Evolutionary conservation across 2,329 filamentous ascomycete species (phyloP).

Genomic region (Thielaviopsis musarum): DNA sequence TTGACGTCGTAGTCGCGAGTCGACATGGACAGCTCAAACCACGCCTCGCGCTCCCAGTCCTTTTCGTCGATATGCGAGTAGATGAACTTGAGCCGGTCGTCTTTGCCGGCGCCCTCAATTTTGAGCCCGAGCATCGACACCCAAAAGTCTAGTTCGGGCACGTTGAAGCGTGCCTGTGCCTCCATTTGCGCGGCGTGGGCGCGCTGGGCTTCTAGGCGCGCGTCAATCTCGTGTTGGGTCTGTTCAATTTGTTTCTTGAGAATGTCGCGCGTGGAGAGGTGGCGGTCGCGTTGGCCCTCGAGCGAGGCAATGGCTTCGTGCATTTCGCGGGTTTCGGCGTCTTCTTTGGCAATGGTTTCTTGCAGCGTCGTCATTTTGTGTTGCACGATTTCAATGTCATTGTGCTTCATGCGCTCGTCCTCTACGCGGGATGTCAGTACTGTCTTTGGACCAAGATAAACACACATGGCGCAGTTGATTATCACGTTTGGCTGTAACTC

Average conservation of each 20-base stretch:
- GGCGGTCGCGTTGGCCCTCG: constrained; percentile 41
- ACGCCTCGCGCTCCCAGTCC: constrained; percentile 77
- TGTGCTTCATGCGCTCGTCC: constrained; percentile 78
- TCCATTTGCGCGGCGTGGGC: constrained; percentile 60
- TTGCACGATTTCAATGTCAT: constrained; percentile 68
- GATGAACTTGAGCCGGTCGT: constrained; percentile 77
- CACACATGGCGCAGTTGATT: neutral
- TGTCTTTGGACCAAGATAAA: neutral
- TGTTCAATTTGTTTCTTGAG: constrained; percentile 46
- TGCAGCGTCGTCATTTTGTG: constrained; percentile 55
- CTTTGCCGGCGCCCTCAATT: constrained; percentile 74
- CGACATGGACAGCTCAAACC: constrained; percentile 78
- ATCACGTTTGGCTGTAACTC: no score
- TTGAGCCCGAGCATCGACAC: constrained; percentile 74
- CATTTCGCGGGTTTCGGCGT: constrained; percentile 62
- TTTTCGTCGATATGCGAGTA: constrained; percentile 76
- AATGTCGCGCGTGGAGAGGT: constrained; percentile 37
- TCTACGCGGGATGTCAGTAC: constrained; percentile 33
- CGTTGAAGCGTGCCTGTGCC: constrained; percentile 72
- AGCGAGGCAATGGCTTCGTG: constrained; percentile 43
- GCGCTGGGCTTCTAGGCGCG: constrained; percentile 52
- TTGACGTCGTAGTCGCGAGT: constrained; percentile 72
- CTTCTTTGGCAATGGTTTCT: constrained; percentile 60
- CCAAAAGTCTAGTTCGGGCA: constrained; percentile 92
- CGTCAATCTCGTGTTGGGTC: constrained; percentile 53